Evolutionary conservation across 805 yeast genomes (phyloP), one percentile per base, ranked within the genome.

Genomic region (Yamadazyma laniorum): DNA sequence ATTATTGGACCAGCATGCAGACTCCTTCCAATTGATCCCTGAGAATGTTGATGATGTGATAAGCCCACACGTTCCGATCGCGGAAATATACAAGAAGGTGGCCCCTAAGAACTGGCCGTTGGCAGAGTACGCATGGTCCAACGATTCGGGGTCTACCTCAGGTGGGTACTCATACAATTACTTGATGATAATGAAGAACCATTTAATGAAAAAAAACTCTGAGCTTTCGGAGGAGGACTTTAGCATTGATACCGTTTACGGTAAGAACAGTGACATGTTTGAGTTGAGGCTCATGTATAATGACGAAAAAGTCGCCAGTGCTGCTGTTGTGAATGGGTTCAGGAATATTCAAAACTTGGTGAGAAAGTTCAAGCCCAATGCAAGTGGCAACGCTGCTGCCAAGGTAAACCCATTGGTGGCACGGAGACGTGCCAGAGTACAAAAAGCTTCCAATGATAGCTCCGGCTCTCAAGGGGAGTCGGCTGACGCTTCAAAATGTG

Each of bases 321-420:
- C 48, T 67, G 85, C 46, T 75, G 84, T 39, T 25, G 80, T 91
- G 1, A 90, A 90, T 57, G 99, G 99, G 16, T 93, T 93, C 61
- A 74, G 91, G 45, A 93, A 93, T 59, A 91, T 93, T 44, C 99
- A 93, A 58, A 93, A 93, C 56, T 63, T 93, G 54, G 96, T 91
- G 7, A 70, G 99, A 37, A 86, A 83, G 56, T 68, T 91, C 48
- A 82, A 82, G 49, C 73, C 74, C 2, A 37, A 35, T 12, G 35
- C 37, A 5, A 17, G 13, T 15, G 21, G 18, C 11, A 28, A 18
- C 12, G 23, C 35, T 5, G 19, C 41, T 4, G 42, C 37, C 5
- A 56, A 56, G 44, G 49, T 52, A 5, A 65, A 57, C 43, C 70
- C 75, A 16, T 45, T 71, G 28, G 72, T 65, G 2, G 71, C 74